Evolutionary conservation across 306 rosid genomes (phyloP), one percentile per base, ranked within the genome.

Genomic region (Mimosa pudica): DNA sequence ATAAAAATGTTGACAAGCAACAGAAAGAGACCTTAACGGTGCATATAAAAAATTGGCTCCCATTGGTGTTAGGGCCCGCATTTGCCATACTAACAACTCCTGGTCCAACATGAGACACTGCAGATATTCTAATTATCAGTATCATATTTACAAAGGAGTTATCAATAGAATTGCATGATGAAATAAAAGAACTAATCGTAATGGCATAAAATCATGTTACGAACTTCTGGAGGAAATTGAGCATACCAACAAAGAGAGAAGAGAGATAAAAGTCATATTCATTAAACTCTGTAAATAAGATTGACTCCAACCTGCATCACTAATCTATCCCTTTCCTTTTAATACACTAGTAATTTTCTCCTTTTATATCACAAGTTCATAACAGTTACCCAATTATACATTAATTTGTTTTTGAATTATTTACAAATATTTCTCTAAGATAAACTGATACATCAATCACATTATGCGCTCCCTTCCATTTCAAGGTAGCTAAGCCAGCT

Each of bases 81-180:
- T 95, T 95, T 73, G 99, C 98, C 99, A 95, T 95, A 90, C 99
- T 95, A 69, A 95, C 84, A 83, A 88, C 83, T 83, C 99, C 99
- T 0, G 98, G 93, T 73, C 99, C 97, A 62, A 83, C 75, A 76
- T 93, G 98, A 72, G 89, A 74, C 86, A 95, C 98, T 94, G 80
- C 75, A 82, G 80, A 84, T 57, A 73, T 64, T 75, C 65, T 45
- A 75, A 17, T 75, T 48, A 65, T 65, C 69, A 79, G 76, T 24
- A 74, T 66, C 76, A 79, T 75, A 78, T 38, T 51, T 60, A 63
- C 78, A 79, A 61, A 32, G 7, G 68, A 30, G 8, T 18, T 74
- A 52, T 51, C 42, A 45, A 24, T 32, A 51, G 16, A 72, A 57
- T 48, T 54, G 46, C 44, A n/a, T 10, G n/a, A 63, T 16, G 70